These are phyloP conservation scores for Mortierella sp. DNA, from an alignment of 371 early-diverging fungal genomes.

Conservation along the genomic window DNA sequence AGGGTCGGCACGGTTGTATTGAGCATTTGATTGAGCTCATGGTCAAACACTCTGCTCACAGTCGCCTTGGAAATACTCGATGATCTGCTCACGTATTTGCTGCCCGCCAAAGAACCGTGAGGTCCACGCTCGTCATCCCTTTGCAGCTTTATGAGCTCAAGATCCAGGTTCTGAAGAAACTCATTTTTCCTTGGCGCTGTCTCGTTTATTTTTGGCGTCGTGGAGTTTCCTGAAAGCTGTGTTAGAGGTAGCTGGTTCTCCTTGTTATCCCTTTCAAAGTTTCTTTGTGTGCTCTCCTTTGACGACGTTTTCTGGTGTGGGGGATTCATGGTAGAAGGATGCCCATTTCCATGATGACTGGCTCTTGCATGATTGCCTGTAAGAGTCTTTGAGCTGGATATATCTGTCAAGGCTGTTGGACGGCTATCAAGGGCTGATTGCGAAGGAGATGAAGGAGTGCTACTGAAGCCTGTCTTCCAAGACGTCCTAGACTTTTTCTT, in stretches of 20 bases:
- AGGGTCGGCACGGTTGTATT: constrained; percentile 8
- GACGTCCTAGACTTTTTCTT: constrained; percentile 54
- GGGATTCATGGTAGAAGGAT: too few relatives aligned
- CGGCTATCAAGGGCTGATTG: constrained; percentile 27
- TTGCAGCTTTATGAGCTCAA: constrained; percentile 41
- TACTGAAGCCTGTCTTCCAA: constrained; percentile 51
- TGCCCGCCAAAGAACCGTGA: background rate
- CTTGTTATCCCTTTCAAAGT: background rate
- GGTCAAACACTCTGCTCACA: constrained; percentile 22
- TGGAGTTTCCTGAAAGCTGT: too few relatives aligned
- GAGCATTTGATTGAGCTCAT: constrained; percentile 23
- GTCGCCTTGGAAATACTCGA: constrained; percentile 13
- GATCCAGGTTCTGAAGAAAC: constrained; percentile 39
- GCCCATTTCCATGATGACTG: background rate
- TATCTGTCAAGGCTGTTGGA: constrained; percentile 16
- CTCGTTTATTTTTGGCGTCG: background rate
- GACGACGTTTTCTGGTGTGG: too few relatives aligned
- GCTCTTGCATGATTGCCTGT: background rate
- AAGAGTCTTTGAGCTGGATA: background rate
- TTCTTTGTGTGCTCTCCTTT: background rate
- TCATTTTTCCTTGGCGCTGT: constrained; percentile 13
- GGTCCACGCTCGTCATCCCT: constrained; percentile 20
- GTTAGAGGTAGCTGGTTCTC: constrained; percentile 9
- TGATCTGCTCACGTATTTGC: constrained; percentile 3
- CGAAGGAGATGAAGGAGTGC: constrained; percentile 46